Evolutionary conservation across 495 filamentous ascomycete genomes (phyloP), one percentile per base, ranked within the genome.

Genomic region (Aspergillus saccharolyticus): DNA sequence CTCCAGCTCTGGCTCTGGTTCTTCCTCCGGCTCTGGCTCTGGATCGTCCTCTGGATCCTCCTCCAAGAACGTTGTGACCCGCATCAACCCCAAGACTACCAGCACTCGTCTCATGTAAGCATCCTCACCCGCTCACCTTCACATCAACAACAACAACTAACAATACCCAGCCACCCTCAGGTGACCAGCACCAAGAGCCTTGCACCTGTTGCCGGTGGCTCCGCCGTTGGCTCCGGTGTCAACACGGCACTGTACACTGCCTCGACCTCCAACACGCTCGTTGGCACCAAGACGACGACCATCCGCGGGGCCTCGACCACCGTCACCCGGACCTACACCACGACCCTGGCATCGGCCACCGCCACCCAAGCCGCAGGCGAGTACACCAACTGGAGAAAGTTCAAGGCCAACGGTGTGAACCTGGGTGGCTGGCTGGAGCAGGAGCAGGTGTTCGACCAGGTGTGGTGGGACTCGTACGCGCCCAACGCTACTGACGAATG

Each of bases 381-480:
- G 25, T 69, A 67, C 48, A 51, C 62, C 19, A 47, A 70, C 52
- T 70, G 68, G 66, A 55, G 52, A 42, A 70, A 59, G 22, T 70
- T 66, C 54, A 55, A 62, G 4, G 66, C 58, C 33, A 53, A 67
- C 50, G 67, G 70, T 22, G 65, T 66, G 42, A 73, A 73, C 42
- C 62, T 73, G 14, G 68, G 70, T 5, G 70, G 68, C 42, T 71
- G 68, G 70, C 65, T 73, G 0, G 65, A 63, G 7, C 68, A 73
- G 57, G 70, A 73, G 53, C 67, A 68, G 19, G 67, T 63, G 4
- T 66, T 70, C 28, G 67, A 69, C 56, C 65, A 56, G 2, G 10
- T 46, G 0, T 73, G 63, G 58, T 71, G 68, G 68, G 51, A 42
- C n/a, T 57, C 51, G 9, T 56, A 67, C 39, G 59, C 62, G 42